Base-by-base conservation (phyloP, 306 rosid species). In the Pyrus pyrifolia region DNA sequence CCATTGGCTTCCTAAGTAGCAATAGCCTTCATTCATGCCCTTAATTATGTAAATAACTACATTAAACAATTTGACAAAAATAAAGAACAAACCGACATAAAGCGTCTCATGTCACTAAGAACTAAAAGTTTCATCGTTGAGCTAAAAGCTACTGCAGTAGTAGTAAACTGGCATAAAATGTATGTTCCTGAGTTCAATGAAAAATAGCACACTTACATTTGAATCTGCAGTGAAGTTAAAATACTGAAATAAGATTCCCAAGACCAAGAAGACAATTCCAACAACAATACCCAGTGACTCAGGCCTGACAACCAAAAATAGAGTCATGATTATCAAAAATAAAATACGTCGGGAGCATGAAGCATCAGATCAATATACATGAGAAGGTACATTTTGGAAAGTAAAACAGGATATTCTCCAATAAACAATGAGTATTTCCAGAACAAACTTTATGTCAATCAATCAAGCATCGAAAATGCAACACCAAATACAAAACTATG, bases 201-300 rank as follows among this genome's bases (percentile, higher is more conserved):
- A 38, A 69, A 17, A 25, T 44, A 51, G 31, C 33, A 74, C 35
- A 71, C 94, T 89, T 83, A 95, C 99, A 82, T 77, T 86, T 74
- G 99, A 95, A 88, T 95, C 97, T 53, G 90, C 84, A 19, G 97
- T 86, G 85, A 92, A 91, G 87, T 95, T 92, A 81, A 92, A 95
- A 82, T 89, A 90, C 89, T 92, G 97, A 86, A 95, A 95, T 70
- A 91, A 75, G 82, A 91, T 89, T 78, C 88, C 88, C 81, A 92
- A 67, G 57, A 95, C 93, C 88, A 95, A 76, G 91, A 88, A 95
- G 73, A 90, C 91, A 82, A 91, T 87, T 75, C 91, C 96, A 83
- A 95, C 96, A 74, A 87, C 99, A 76, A 95, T 84, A 49, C 99
- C 97, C 88, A 95, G 78, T 17, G 97, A 90, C 83, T 95, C 99